phyloP scores from a whole-genome alignment of 2,329 filamentous ascomycete genomes.

The Tolypocladium capitatum region DNA sequence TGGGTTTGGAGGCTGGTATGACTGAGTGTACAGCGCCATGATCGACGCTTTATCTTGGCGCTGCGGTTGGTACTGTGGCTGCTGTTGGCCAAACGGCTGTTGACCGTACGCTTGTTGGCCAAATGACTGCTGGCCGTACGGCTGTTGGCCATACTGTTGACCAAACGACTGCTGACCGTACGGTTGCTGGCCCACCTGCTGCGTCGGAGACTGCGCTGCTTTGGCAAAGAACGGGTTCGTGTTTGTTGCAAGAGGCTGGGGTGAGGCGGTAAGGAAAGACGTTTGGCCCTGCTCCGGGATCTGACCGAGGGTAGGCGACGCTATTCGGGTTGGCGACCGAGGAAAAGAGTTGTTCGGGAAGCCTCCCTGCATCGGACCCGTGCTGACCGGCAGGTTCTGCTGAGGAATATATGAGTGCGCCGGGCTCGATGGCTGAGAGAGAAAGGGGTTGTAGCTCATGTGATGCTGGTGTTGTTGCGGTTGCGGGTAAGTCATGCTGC shows the following conservation, averaged over 20 bases:
- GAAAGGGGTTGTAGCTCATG: conserved; percentile 40
- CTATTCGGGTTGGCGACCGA: conserved; percentile 35
- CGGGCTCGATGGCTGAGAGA: conserved; percentile 23
- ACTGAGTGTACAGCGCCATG: conserved; percentile 58
- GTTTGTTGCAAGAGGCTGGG: conserved; percentile 15
- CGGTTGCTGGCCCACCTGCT: conserved; percentile 12
- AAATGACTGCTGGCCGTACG: conserved; percentile 12
- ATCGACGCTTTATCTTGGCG: conserved; percentile 61
- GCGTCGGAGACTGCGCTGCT: conserved; percentile 13
- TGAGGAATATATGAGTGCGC: conserved; percentile 19
- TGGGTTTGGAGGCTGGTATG: conserved; percentile 32
- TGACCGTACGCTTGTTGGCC: conserved; percentile 10
- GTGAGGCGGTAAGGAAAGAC: conserved; percentile 22
- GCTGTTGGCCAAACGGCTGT: conserved; percentile 13
- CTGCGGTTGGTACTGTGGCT: conserved; percentile 26
- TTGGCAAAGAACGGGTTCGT: conserved; percentile 26
- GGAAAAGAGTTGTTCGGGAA: conserved; percentile 34
- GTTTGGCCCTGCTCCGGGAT: conserved; percentile 39
- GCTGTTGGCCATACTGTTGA: too few species aligned
- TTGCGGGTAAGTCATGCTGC: conserved; percentile 28
- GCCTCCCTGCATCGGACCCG: conserved; percentile 17
- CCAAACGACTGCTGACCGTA: conserved; percentile 10
- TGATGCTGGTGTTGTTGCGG: conserved; percentile 21
- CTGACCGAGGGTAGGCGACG: conserved; percentile 35
- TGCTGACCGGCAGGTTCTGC: conserved; percentile 27